phyloP scores from a whole-genome alignment of 1,139 yeast species.

The Trichomonascaceae sp. region DNA sequence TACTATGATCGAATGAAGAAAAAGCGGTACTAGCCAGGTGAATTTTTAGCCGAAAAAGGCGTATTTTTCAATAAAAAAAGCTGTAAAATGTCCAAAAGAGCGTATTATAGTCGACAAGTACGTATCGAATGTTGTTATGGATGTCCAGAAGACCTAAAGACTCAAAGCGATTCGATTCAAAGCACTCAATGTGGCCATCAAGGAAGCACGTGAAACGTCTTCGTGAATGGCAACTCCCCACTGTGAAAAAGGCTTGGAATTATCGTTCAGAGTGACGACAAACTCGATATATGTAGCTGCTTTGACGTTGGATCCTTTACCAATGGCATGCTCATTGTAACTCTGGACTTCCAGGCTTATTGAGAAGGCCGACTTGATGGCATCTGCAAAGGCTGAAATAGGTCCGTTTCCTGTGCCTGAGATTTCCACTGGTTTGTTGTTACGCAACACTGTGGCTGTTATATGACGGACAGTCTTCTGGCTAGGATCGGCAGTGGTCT shows the following conservation, averaged over 20 bases:
- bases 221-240: constrained; percentile 97
- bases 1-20: background rate
- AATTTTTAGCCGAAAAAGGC: background rate
- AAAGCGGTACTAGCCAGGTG: background rate
- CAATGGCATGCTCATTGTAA: constrained; percentile 90
- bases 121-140: too few species aligned
- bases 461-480: constrained; percentile 42
- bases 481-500: constrained; percentile 18
- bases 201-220: constrained; percentile 88
- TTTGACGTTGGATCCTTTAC: constrained; percentile 74
- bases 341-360: constrained; percentile 65
- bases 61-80: background rate
- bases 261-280: constrained; percentile 32
- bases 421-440: constrained; percentile 43
- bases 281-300: constrained; percentile 88
- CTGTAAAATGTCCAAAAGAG: too few species aligned
- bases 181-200: constrained; percentile 71
- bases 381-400: constrained; percentile 82
- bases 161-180: constrained; percentile 40
- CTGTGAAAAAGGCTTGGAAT: constrained; percentile 43
- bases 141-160: constrained; percentile 2
- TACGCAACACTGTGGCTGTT: constrained; percentile 44
- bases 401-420: constrained; percentile 91
- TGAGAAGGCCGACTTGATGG: constrained; percentile 54
- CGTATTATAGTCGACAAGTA: too few species aligned